Conservation (phyloP, 2,329 filamentous ascomycete genomes). For the Monilinia fructicola region DNA sequence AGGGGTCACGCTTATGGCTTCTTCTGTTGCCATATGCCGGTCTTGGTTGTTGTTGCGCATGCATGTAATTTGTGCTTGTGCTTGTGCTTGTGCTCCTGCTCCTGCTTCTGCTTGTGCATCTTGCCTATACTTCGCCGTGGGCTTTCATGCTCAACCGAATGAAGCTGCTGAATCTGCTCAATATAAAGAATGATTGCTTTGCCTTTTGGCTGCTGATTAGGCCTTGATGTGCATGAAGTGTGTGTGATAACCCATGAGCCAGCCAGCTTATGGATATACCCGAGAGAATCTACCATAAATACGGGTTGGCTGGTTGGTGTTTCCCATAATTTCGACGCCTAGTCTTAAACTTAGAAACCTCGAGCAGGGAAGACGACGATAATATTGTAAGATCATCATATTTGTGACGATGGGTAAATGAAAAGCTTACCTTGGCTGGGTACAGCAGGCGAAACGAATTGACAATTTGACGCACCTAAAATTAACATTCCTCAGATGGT, state of each 20-base stretch:
- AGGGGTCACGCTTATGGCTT: conserved; percentile 12
- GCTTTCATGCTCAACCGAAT: conserved; percentile 11
- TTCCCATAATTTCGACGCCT: conserved; percentile 13
- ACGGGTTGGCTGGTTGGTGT: neutral
- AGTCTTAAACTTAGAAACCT: conserved; percentile 21
- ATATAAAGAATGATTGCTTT: conserved; percentile 9
- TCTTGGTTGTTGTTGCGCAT: conserved; percentile 19
- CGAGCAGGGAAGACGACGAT: neutral
- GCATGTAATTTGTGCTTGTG: conserved; percentile 24
- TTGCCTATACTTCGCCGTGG: conserved; percentile 6
- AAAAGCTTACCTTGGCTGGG: neutral
- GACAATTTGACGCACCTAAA: conserved; percentile 13
- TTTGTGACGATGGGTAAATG: conserved; percentile 9
- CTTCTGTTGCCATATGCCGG: conserved; percentile 22
- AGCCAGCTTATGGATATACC: neutral
- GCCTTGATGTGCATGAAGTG: conserved; percentile 17
- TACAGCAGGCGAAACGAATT: conserved; percentile 13
- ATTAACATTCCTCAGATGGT: no score
- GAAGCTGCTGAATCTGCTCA: conserved; percentile 8
- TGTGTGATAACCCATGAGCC: conserved; percentile 13
- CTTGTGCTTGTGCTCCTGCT: conserved; percentile 12
- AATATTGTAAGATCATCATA: conserved; percentile 18
- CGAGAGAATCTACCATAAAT: neutral
- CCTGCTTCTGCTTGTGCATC: conserved; percentile 5
- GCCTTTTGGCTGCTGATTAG: conserved; percentile 16